These are phyloP conservation scores for Jacaranda copaia DNA, from an alignment of 257 asterid genomes.

Conservation along the genomic window DNA sequence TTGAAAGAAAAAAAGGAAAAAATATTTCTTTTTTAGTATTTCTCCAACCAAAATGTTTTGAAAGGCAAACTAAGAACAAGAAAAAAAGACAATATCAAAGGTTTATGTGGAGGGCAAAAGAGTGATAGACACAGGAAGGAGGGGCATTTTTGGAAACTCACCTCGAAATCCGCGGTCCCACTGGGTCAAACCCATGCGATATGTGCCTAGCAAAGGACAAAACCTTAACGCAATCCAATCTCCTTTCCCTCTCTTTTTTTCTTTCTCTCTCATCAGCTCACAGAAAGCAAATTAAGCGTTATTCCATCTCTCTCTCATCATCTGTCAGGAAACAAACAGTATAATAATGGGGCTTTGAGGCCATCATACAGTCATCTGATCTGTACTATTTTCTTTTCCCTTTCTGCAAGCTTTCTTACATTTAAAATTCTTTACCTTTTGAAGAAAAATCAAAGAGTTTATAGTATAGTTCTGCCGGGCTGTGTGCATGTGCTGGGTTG, in stretches of 20 bases:
- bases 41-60: no score
- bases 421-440: conserved; percentile 20
- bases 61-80: not conserved
- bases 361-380: conserved; percentile 22
- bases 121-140: conserved; percentile 19
- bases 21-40: no score
- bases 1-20: not conserved
- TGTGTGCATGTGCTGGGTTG: conserved; percentile 33
- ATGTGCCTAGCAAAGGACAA: conserved; percentile 58
- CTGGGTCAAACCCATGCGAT: conserved; percentile 47
- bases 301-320: conserved; percentile 18
- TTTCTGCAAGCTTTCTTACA: conserved; percentile 22
- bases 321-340: conserved; percentile 23
- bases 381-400: not conserved
- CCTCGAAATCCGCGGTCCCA: conserved; percentile 59
- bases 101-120: conserved; percentile 25
- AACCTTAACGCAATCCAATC: conserved; percentile 48
- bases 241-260: conserved; percentile 8
- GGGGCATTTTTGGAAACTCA: conserved; percentile 28
- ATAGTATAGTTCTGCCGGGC: conserved; percentile 12
- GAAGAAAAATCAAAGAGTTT: conserved; percentile 29
- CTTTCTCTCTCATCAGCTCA: not conserved
- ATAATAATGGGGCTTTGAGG: conserved; percentile 16
- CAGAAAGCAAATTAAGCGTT: conserved; percentile 10
- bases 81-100: not conserved